Conservation (phyloP, 495 filamentous ascomycete genomes). For the Aspergillus leporis region DNA sequence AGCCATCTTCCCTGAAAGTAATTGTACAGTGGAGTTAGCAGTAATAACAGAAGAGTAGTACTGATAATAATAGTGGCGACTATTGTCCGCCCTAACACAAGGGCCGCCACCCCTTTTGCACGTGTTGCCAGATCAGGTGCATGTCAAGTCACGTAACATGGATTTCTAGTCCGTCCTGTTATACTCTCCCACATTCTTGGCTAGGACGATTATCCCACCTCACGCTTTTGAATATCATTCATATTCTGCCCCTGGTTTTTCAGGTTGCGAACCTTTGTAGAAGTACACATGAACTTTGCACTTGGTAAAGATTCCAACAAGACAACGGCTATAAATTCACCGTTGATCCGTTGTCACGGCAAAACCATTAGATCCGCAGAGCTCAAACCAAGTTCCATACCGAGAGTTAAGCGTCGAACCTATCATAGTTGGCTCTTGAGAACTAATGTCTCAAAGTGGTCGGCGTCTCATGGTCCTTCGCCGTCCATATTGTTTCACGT, state of each 20-base stretch:
- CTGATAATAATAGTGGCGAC: background rate
- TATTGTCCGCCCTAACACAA: background rate
- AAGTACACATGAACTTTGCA: too few relatives aligned
- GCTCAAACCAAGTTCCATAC: too few relatives aligned
- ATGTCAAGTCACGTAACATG: background rate
- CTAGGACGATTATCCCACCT: background rate
- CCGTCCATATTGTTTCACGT: background rate
- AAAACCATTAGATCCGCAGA: too few relatives aligned
- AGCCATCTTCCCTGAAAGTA: too few relatives aligned
- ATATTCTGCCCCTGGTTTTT: too few relatives aligned
- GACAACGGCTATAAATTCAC: too few relatives aligned
- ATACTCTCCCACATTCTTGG: background rate
- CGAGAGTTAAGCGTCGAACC: background rate
- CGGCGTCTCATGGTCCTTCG: background rate
- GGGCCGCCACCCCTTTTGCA: background rate
- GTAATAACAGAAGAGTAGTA: background rate
- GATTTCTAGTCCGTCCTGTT: background rate
- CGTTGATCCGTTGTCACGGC: too few relatives aligned
- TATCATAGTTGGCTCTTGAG: background rate
- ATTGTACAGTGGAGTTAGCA: background rate
- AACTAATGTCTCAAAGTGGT: background rate
- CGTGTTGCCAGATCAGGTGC: background rate
- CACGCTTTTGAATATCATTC: too few relatives aligned
- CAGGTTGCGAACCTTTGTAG: too few relatives aligned
- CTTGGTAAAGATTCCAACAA: too few relatives aligned